A percentile compares a stretch with the other conserved stretches of the same genome.
Conservation (phyloP, 164 flowering plant species). For the Liriodendron chinense region DNA sequence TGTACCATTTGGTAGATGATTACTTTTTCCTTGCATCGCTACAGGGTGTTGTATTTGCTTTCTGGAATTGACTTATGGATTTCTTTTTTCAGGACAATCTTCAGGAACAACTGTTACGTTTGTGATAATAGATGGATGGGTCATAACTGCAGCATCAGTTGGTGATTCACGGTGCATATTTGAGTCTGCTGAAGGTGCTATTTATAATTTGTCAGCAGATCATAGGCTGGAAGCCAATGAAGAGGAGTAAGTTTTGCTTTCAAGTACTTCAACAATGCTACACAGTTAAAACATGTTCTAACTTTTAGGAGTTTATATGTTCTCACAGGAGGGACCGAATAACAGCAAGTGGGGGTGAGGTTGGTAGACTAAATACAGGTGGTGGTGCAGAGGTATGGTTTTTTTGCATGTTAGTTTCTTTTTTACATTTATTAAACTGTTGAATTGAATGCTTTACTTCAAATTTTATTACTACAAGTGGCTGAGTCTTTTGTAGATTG, state of each 20-base stretch:
- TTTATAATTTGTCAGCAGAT: conserved; percentile 82
- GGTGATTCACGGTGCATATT: conserved; percentile 94
- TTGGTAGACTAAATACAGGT: conserved; percentile 86
- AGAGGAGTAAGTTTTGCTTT: conserved; percentile 68
- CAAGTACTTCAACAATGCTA: neutral
- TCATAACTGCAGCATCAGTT: conserved; percentile 93
- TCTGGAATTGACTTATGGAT: neutral
- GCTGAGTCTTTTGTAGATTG: conserved; percentile 2
- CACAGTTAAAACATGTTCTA: neutral
- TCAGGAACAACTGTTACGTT: conserved; percentile 98
- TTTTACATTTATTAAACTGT: neutral
- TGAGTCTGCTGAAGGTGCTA: conserved; percentile 89
- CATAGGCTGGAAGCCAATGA: conserved; percentile 89
- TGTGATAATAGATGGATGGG: conserved; percentile 90
- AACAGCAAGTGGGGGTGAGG: conserved; percentile 96
- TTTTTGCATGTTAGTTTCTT: neutral
- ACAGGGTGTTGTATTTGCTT: neutral
- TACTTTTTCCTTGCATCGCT: neutral
- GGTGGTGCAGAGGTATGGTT: conserved; percentile 88
- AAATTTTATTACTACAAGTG: neutral
- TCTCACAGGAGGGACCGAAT: conserved; percentile 72
- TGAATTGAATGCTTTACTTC: neutral
- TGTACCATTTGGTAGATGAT: no score
- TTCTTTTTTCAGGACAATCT: conserved; percentile 54
- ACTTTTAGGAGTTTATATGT: conserved; percentile 1